Evolutionary conservation across 1,284 basidiomycete genomes (phyloP).

Genomic region (Hymenochaete sp.): DNA sequence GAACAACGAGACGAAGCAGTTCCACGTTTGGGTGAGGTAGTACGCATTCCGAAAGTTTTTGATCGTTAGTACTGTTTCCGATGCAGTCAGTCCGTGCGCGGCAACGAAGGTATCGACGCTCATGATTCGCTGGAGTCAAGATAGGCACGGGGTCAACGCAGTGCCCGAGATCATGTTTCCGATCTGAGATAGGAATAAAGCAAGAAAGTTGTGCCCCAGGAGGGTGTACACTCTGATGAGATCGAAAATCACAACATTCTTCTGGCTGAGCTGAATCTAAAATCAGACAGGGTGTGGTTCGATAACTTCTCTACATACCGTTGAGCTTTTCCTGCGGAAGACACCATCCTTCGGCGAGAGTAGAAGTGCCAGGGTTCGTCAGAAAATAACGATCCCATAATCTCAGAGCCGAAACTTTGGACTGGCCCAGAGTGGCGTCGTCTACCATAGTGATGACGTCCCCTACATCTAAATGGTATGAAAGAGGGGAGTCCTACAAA

Average conservation of each 20-base stretch:
- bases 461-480: constrained; percentile 40
- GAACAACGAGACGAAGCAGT: constrained; percentile 40
- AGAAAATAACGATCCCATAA: constrained; percentile 39
- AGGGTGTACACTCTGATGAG: constrained; percentile 17
- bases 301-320: constrained; percentile 22
- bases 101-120: constrained; percentile 28
- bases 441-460: constrained; percentile 50
- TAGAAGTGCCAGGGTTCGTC: constrained; percentile 12
- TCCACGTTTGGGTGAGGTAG: constrained; percentile 36
- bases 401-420: constrained; percentile 18
- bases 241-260: constrained; percentile 18
- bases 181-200: constrained; percentile 30
- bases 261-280: constrained; percentile 22
- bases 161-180: constrained; percentile 24
- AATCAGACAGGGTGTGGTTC: constrained; percentile 13
- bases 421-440: constrained; percentile 37
- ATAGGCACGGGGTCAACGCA: constrained; percentile 50
- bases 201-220: constrained; percentile 30
- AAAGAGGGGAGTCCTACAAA: constrained; percentile 47
- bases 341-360: constrained; percentile 52
- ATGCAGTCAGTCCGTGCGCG: constrained; percentile 30
- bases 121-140: constrained; percentile 28
- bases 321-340: constrained; percentile 29
- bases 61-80: constrained; percentile 19
- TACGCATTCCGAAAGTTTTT: constrained; percentile 31